phyloP scores from a whole-genome alignment of 106 monocot genomes.

The Apostasia shenzhenica region DNA sequence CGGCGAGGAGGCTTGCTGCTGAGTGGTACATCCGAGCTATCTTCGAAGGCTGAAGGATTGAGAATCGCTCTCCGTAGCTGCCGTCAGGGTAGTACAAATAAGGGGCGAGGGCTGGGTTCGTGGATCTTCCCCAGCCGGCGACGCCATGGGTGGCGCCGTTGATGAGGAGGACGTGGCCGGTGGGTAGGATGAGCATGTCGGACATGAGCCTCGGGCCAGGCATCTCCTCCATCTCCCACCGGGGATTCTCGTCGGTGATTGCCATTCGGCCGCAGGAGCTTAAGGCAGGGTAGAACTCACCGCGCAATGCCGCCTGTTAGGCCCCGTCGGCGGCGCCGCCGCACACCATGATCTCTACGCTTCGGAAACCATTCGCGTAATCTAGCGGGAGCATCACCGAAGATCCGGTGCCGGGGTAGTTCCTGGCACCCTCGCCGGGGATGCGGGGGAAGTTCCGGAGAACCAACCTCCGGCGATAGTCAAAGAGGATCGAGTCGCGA shows the following conservation, averaged over 20 bases:
- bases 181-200: slow-evolving; percentile 62
- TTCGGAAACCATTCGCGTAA: slow-evolving; percentile 8
- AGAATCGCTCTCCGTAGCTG: slow-evolving; percentile 10
- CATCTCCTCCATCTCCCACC: slow-evolving; percentile 55
- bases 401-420: slow-evolving; percentile 43
- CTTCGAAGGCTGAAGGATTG: slow-evolving; percentile 7
- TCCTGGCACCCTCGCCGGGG: slow-evolving; percentile 19
- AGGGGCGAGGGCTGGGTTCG: slow-evolving; percentile 19
- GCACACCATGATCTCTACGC: slow-evolving; percentile 42
- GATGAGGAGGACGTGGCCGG: slow-evolving; percentile 41
- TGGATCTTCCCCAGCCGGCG: slow-evolving; percentile 42
- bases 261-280: slow-evolving; percentile 39
- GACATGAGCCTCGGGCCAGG: slow-evolving; percentile 42
- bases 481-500: slow-evolving; percentile 22
- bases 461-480: slow-evolving; percentile 13
- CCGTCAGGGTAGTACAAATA: slow-evolving; percentile 31
- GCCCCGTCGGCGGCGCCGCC: slow-evolving; percentile 33
- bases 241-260: slow-evolving; percentile 33
- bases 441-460: slow-evolving; percentile 24
- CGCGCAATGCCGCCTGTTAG: slow-evolving; percentile 10
- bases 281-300: slow-evolving; percentile 10
- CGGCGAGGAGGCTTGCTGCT: slow-evolving; percentile 28
- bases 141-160: slow-evolving; percentile 41
- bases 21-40: slow-evolving; percentile 61
- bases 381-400: slow-evolving; percentile 37